phyloP scores from a whole-genome alignment of 2,329 filamentous ascomycete genomes.

The Tolypocladium pustulatum region DNA sequence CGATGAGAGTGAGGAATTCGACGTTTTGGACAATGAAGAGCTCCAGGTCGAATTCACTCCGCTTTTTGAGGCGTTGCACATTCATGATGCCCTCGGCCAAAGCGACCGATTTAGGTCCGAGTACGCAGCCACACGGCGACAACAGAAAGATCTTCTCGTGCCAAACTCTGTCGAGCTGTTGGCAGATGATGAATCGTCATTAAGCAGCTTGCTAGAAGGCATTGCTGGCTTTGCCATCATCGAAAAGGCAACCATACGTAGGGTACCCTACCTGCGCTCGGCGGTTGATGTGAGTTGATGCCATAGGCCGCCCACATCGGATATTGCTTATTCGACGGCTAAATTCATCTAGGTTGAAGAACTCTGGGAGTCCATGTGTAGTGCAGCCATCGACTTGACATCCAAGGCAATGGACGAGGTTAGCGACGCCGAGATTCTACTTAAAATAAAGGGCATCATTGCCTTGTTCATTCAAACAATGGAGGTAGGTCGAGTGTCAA shows the following conservation, averaged over 20 bases:
- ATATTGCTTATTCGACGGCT: background rate
- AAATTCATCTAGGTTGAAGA: constrained; percentile 66
- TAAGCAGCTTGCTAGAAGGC: constrained; percentile 87
- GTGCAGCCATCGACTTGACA: constrained; percentile 72
- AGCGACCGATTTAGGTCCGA: constrained; percentile 83
- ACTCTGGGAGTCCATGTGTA: constrained; percentile 96
- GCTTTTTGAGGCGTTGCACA: constrained; percentile 89
- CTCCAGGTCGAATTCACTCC: constrained; percentile 91
- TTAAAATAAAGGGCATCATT: constrained; percentile 92
- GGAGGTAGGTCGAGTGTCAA: constrained; percentile 57
- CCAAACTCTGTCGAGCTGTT: constrained; percentile 66
- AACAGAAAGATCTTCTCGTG: constrained; percentile 84
- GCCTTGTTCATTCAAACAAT: constrained; percentile 96
- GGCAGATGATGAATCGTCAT: constrained; percentile 70
- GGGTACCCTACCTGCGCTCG: constrained; percentile 72
- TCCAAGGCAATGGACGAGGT: constrained; percentile 67
- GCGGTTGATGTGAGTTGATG: constrained; percentile 60
- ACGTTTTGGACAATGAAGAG: constrained; percentile 91
- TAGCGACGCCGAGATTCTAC: constrained; percentile 76
- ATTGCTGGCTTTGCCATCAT: constrained; percentile 96
- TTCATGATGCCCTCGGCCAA: constrained; percentile 88
- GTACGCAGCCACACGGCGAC: constrained; percentile 81
- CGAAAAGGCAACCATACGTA: constrained; percentile 85
- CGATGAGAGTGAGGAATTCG: constrained; percentile 91
- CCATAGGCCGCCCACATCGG: background rate